A percentile compares a stretch with the other conserved stretches of the same genome.
Conservation (phyloP, 805 yeast genomes). For the Candida caryicola region DNA sequence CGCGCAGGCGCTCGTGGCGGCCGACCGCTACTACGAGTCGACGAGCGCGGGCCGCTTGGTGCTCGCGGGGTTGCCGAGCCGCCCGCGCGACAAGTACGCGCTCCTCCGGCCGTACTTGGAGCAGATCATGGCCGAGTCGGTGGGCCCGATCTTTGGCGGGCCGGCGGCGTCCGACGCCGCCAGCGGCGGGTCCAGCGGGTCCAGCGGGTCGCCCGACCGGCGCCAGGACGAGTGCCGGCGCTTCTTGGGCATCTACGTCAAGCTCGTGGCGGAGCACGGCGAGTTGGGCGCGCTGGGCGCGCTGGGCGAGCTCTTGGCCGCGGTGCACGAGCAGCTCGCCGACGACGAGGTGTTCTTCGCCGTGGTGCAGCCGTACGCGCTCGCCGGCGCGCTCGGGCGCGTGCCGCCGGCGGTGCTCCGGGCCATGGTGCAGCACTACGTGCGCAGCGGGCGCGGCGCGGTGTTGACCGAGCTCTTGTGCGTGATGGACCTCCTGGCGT, state of each 20-base stretch:
- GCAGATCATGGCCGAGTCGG: constrained; percentile 53
- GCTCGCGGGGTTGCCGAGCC: constrained; percentile 55
- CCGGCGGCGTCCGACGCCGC: constrained; percentile 20
- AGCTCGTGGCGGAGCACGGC: not conserved
- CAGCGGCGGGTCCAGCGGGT: too few species aligned
- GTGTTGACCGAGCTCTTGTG: constrained; percentile 68
- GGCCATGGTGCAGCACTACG: constrained; percentile 54
- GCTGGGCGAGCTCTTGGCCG: constrained; percentile 16
- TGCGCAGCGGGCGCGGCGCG: constrained; percentile 39
- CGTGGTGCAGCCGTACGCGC: constrained; percentile 50
- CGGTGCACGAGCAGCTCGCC: constrained; percentile 23
- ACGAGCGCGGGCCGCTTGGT: constrained; percentile 47
- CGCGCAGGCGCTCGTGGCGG: constrained; percentile 53
- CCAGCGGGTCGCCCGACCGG: too few species aligned
- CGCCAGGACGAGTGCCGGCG: too few species aligned
- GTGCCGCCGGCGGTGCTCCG: constrained; percentile 67
- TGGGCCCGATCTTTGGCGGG: constrained; percentile 38
- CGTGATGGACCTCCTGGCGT: constrained; percentile 57
- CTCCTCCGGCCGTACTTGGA: constrained; percentile 53
- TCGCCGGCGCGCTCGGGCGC: constrained; percentile 41
- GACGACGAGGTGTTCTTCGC: constrained; percentile 46
- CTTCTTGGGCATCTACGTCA: not conserved
- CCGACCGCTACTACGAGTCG: constrained; percentile 48
- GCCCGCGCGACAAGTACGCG: constrained; percentile 40
- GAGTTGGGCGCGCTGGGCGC: constrained; percentile 7